These are phyloP conservation scores for Tulasnella sp. DNA, from an alignment of 768 basidiomycete species.

Conservation along the genomic window DNA sequence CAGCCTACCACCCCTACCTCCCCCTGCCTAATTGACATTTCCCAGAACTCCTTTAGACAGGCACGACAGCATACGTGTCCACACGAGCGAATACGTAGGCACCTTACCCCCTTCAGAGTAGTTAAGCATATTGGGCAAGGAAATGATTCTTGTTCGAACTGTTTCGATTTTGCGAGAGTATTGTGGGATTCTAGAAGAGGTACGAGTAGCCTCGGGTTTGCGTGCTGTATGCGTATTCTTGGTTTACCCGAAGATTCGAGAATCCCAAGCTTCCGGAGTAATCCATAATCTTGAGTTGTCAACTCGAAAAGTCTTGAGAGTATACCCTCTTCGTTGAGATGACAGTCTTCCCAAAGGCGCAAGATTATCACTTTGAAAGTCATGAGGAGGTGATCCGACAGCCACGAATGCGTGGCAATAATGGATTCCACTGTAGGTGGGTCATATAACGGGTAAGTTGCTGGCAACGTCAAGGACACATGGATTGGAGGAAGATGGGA, in stretches of 20 bases:
- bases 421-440: not conserved
- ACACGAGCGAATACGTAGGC: slow-evolving; percentile 50
- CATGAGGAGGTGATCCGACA: not conserved
- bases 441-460: not conserved
- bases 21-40: slow-evolving; percentile 66
- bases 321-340: not conserved
- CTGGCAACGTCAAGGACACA: not conserved
- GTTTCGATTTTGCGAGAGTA: not conserved
- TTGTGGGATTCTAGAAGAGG: slow-evolving; percentile 6
- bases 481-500: slow-evolving; percentile 7
- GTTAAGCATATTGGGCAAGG: slow-evolving; percentile 66
- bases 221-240: not conserved
- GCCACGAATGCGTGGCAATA: slow-evolving; percentile 6
- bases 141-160: slow-evolving; percentile 53
- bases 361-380: not conserved
- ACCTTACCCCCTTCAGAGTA: slow-evolving; percentile 59
- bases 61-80: slow-evolving; percentile 71
- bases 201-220: not conserved
- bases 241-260: not conserved
- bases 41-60: slow-evolving; percentile 74
- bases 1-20: slow-evolving; percentile 64
- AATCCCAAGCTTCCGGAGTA: not conserved
- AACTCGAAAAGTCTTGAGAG: slow-evolving; percentile 4
- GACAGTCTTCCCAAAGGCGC: no score
- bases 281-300: not conserved